Percentiles rank a stretch among this genome's conserved stretches.
These are phyloP conservation scores for Termitomyces sp. DNA, from an alignment of 768 basidiomycete species.

Conservation along the genomic window DNA sequence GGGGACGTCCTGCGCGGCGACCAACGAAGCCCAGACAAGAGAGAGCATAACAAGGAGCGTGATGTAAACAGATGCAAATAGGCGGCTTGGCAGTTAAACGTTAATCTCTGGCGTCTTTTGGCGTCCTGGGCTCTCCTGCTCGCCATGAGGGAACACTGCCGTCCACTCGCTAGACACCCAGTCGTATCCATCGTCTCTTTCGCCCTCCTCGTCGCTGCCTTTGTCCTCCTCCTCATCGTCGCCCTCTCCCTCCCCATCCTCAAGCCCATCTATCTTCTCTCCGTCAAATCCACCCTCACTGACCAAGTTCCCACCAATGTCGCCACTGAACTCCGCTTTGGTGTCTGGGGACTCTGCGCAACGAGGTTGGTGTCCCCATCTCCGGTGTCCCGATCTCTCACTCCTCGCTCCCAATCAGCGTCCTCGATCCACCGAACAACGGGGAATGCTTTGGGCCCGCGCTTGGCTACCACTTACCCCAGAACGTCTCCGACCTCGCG, in stretches of 20 bases:
- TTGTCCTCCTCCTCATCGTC: conserved; percentile 72
- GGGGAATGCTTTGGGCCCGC: conserved; percentile 56
- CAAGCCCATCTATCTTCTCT: conserved; percentile 59
- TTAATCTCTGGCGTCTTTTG: too few relatives aligned
- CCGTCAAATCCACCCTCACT: conserved; percentile 31
- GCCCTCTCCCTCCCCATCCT: conserved; percentile 74
- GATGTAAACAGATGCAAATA: neutral
- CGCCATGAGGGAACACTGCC: conserved; percentile 22
- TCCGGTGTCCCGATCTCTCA: neutral
- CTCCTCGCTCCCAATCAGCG: conserved; percentile 14
- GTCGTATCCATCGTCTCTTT: conserved; percentile 42
- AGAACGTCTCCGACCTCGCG: conserved; percentile 32
- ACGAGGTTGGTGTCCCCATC: conserved; percentile 18
- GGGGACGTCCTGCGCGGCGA: conserved; percentile 6
- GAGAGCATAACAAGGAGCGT: neutral
- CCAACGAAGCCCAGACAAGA: neutral
- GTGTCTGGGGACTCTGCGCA: conserved; percentile 82
- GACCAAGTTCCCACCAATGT: conserved; percentile 39
- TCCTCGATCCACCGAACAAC: conserved; percentile 30
- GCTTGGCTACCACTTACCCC: conserved; percentile 67
- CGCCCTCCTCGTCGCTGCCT: conserved; percentile 50
- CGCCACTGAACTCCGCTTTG: conserved; percentile 63
- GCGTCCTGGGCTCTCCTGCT: too few relatives aligned
- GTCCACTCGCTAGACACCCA: conserved; percentile 42
- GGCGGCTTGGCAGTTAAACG: too few relatives aligned